Conservation (phyloP, 257 asterid species). For the Solanum pinnatisectum region DNA sequence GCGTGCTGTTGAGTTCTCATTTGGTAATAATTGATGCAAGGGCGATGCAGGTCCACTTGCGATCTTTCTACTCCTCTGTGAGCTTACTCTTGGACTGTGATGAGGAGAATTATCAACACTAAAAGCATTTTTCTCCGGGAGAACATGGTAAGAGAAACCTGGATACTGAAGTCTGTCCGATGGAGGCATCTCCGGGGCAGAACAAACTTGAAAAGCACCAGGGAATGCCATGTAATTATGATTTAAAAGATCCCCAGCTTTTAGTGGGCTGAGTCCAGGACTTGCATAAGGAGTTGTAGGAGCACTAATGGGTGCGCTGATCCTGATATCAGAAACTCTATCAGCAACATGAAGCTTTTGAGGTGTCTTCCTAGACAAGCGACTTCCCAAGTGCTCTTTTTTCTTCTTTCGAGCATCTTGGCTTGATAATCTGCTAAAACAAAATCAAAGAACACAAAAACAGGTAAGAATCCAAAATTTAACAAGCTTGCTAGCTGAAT, state of each 20-base stretch:
- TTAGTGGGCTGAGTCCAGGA: conserved; percentile 35
- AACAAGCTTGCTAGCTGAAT: neutral
- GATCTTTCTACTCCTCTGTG: neutral
- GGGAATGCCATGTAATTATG: conserved; percentile 31
- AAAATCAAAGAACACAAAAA: conserved; percentile 1
- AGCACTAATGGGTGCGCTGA: conserved; percentile 39
- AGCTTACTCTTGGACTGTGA: conserved; percentile 36
- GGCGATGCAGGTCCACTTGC: conserved; percentile 31
- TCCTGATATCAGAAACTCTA: conserved; percentile 7
- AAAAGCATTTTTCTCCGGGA: conserved; percentile 19
- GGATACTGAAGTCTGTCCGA: conserved; percentile 19
- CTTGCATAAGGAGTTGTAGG: conserved; percentile 62
- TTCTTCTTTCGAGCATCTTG: conserved; percentile 25
- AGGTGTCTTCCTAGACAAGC: conserved; percentile 20
- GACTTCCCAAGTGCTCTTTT: conserved; percentile 19
- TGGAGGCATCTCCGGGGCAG: conserved; percentile 57
- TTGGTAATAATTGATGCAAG: conserved; percentile 2
- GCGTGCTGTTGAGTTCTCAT: conserved; percentile 10
- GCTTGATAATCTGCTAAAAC: conserved; percentile 23
- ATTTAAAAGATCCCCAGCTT: conserved; percentile 18
- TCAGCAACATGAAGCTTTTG: conserved; percentile 12
- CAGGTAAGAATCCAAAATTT: neutral
- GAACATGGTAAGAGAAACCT: conserved; percentile 18
- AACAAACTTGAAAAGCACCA: conserved; percentile 51
- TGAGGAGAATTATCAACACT: conserved; percentile 49